A percentile compares a stretch with the other conserved stretches of the same genome.
Evolutionary conservation across 2,329 filamentous ascomycete species (phyloP).

Genomic region (Hypoxylon sp.): DNA sequence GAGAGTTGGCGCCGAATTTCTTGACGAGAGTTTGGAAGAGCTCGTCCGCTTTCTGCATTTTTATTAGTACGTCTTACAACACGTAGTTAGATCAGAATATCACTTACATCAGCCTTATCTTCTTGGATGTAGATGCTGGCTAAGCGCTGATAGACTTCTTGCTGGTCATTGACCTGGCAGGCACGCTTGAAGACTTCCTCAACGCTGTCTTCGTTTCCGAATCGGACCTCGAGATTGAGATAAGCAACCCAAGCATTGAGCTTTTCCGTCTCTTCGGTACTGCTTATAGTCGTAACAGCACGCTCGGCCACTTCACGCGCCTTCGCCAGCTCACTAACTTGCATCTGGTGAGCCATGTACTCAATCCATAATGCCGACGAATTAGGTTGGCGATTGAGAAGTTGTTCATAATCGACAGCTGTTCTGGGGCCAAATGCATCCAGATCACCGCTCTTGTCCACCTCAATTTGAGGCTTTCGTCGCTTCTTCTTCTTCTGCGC

Average conservation of each 20-base stretch:
- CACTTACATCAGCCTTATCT: conserved; percentile 82
- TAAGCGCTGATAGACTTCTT: conserved; percentile 90
- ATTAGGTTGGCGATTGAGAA: conserved; percentile 92
- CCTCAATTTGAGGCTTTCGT: conserved; percentile 81
- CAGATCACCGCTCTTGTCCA: conserved; percentile 93
- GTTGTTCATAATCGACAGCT: conserved; percentile 91
- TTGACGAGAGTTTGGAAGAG: conserved; percentile 90
- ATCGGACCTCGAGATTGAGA: conserved; percentile 93
- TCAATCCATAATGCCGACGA: conserved; percentile 94
- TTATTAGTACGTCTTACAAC: conserved; percentile 49
- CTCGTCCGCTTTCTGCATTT: conserved; percentile 83
- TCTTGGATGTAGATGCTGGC: conserved; percentile 96
- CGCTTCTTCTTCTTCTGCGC: conserved; percentile 78
- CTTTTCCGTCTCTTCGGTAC: conserved; percentile 92
- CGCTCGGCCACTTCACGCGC: conserved; percentile 92
- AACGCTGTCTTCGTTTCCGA: conserved; percentile 85
- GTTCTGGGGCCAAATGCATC: conserved; percentile 91
- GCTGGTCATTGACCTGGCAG: conserved; percentile 92
- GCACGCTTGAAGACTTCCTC: conserved; percentile 92
- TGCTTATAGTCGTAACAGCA: conserved; percentile 90
- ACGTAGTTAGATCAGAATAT: conserved; percentile 3
- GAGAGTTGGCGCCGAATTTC: conserved; percentile 86
- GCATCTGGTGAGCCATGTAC: conserved; percentile 99
- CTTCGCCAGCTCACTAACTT: conserved; percentile 89
- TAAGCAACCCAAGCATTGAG: conserved; percentile 95